Conservation (phyloP, 306 rosid species). For the Quillaja saponaria region DNA sequence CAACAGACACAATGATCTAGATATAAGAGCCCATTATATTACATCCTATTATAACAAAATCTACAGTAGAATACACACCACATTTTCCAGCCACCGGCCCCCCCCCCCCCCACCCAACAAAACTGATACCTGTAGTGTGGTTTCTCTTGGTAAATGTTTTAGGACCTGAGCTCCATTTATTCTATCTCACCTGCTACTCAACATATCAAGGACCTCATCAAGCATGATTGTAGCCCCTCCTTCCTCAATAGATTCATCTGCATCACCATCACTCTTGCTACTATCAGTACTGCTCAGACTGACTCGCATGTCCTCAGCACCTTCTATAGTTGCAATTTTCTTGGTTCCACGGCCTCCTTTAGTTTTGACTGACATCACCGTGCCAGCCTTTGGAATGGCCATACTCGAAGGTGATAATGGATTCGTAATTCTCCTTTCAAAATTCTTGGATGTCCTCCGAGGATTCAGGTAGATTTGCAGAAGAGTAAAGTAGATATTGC, state of each 20-base stretch:
- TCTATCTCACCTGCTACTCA: conserved; percentile 90
- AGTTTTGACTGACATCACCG: conserved; percentile 47
- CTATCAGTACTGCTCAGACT: conserved; percentile 77
- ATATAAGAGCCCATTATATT: neutral
- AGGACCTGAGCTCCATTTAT: conserved; percentile 97
- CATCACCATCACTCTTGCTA: conserved; percentile 84
- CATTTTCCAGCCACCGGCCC: neutral
- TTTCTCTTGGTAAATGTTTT: conserved; percentile 88
- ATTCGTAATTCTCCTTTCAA: conserved; percentile 79
- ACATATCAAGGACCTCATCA: conserved; percentile 84
- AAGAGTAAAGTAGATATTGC: conserved; percentile 84
- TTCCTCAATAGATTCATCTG: conserved; percentile 69
- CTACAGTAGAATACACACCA: no score
- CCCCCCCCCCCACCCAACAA: conserved; percentile 3
- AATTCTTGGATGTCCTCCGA: conserved; percentile 63
- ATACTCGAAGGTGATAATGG: conserved; percentile 58
- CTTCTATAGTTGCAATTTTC: conserved; percentile 93
- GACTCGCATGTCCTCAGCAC: conserved; percentile 77
- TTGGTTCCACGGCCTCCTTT: conserved; percentile 67
- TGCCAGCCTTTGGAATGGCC: conserved; percentile 52
- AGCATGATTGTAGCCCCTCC: conserved; percentile 74
- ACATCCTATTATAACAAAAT: neutral
- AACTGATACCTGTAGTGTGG: conserved; percentile 78
- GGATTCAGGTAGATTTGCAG: conserved; percentile 93
- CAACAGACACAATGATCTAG: neutral